Base-by-base conservation (phyloP, 257 asterid genomes). In the Nicotiana tabacum region DNA sequence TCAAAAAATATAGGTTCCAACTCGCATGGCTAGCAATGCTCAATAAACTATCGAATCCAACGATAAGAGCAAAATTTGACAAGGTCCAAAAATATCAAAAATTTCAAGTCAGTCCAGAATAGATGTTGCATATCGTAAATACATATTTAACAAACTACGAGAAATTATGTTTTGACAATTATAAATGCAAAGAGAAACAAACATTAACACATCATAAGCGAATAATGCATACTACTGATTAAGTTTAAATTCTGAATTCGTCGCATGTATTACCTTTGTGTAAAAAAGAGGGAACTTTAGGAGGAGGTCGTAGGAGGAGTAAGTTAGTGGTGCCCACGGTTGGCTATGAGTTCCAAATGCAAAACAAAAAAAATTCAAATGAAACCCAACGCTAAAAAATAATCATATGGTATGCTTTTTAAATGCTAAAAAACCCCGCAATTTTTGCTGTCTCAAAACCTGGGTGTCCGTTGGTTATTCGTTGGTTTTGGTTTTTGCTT, bases 241-340 rank as follows among this genome's bases (percentile, higher is more conserved):
- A 43, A 43, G 3, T 43, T 43, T 70, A 12, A 70, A 70, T 70
- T 70, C 7, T 46, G 3, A 46, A 72, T 72, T 4, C 1, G 0
- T 6, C 0, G 32, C 32, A 1, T 43, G 1, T 0, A 0, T 15
- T 32, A 66, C 48, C 24, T 30, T 30, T 6, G 43, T 4, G 4
- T 16, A 12, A 2, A 66, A 13, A 32, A 2, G 4, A 18, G 5
- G 4, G 17, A 72, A 24, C 61, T 72, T 12, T 12, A 2, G 24
- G 39, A 8, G 17, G 0, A 0, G 57, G 57, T 51, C 57, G 57
- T 51, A 51, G 11, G 78, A 46, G 61, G 79, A 43, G 5, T 46
- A 46, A 72, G 37, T 6, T 24, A n/a, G n/a, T 72, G 79, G 79
- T 72, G 61, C 61, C 79, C 79, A 72, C 61, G 12, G 79, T 72